Base-by-base conservation (phyloP, 2,329 filamentous ascomycete genomes). In the Aureobasidium mangrovei region DNA sequence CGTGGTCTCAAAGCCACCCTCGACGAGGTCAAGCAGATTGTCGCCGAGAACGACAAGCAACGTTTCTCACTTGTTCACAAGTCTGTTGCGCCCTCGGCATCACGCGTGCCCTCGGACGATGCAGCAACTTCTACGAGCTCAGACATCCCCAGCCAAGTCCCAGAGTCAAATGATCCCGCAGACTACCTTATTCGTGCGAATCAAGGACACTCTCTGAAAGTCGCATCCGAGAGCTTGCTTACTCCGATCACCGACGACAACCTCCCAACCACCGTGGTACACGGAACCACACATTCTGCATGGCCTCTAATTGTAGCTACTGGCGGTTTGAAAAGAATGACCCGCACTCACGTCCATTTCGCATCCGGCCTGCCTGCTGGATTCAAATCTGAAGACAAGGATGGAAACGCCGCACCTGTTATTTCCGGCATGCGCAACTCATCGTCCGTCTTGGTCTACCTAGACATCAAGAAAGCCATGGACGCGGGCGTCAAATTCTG, bases 171-270 rank as follows among this genome's bases (percentile, higher is more conserved):
- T 7, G 74, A 85, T 47, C 77, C 88, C 0, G 69, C 77, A 0
- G 77, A 86, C 68, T 96, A 84, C 74, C 77, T 94, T 32, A 96
- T 98, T 71, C 89, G 93, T 64, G 93, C 93, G 29, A 95, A 94
- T 65, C 93, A 97, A 73, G 93, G 93, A 53, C 93, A 97, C 74
- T 89, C 82, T 63, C 87, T 98, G 65, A 82, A 83, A 64, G 72
- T 84, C 35, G 84, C 88, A 29, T 82, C 82, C n/a, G 81, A 84
- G 44, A 79, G 79, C 0, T 77, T 94, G 2, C 79, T 95, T 3
- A 78, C 76, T 24, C 83, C 84, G 5, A 75, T 96, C 55, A 83
- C 81, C 1, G 65, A 81, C 2, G 60, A 62, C 1, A 64, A 65
- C 32, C n/a, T 61, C 10, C 66, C 68, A 28, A 43, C 53, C 2